Evolutionary conservation across 106 monocot genomes (phyloP).

Genomic region (Agapanthus africanus): DNA sequence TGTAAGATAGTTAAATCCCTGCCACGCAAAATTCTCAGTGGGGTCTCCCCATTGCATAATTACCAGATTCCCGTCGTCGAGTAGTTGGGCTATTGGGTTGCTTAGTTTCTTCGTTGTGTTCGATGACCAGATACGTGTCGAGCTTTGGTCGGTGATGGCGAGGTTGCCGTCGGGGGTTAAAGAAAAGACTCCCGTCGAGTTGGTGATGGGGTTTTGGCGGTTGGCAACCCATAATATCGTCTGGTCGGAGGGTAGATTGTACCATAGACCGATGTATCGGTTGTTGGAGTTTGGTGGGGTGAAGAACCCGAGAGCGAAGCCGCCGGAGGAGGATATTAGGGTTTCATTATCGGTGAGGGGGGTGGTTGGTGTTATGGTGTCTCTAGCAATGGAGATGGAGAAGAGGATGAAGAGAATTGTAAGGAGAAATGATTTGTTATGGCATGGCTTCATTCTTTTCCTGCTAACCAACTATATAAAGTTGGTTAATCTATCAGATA

Average conservation of each 20-base stretch:
- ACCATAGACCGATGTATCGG: constrained; percentile 53
- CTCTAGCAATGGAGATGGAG: not conserved
- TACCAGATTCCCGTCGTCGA: constrained; percentile 8
- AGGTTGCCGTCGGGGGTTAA: not conserved
- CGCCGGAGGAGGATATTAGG: constrained; percentile 26
- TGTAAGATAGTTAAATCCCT: constrained; percentile 6
- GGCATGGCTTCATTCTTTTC: not conserved
- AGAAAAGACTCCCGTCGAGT: constrained; percentile 6
- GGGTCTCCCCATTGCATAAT: not conserved
- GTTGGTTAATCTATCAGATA: no score
- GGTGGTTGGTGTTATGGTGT: constrained; percentile 12
- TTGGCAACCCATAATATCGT: constrained; percentile 37
- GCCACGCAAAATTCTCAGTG: not conserved
- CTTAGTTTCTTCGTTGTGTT: not conserved
- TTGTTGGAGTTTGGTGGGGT: constrained; percentile 13
- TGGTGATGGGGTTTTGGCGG: constrained; percentile 20
- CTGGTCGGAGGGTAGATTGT: constrained; percentile 11
- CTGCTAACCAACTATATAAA: no score
- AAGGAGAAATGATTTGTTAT: not conserved
- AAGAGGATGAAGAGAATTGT: not conserved
- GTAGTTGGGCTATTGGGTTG: constrained; percentile 1
- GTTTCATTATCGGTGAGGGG: constrained; percentile 25
- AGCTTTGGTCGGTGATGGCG: not conserved
- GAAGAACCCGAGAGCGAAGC: constrained; percentile 60
- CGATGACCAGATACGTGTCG: not conserved